Conservation (phyloP, 176 grass and related monocot genomes). For the Lolium rigidum region DNA sequence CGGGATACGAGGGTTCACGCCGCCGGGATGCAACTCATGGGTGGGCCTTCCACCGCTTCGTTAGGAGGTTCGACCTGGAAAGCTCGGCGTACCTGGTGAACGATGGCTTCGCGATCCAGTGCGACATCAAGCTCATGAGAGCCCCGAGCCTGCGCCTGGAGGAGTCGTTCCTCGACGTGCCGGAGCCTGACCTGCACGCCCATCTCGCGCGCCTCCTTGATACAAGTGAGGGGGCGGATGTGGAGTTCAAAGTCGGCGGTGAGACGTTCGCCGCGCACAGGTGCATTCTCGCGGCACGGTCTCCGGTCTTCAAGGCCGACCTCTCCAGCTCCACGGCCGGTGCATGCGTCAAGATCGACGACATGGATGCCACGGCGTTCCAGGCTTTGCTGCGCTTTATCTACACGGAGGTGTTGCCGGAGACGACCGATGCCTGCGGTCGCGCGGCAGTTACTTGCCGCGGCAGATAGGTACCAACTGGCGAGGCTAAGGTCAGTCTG, state of each 20-base stretch:
- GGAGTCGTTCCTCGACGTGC: not conserved
- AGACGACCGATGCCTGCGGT: constrained; percentile 16
- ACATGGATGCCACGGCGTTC: constrained; percentile 30
- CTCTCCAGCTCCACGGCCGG: constrained; percentile 10
- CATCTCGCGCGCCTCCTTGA: constrained; percentile 30
- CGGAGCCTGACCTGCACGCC: not conserved
- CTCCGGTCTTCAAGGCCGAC: constrained; percentile 45
- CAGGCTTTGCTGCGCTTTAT: constrained; percentile 47
- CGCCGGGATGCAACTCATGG: not conserved
- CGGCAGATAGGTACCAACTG: constrained; percentile 41
- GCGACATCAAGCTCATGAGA: not conserved
- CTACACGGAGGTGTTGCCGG: constrained; percentile 35
- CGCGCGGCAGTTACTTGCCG: constrained; percentile 24
- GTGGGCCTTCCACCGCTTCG: not conserved
- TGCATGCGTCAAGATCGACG: constrained; percentile 14
- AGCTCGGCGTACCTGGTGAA: not conserved
- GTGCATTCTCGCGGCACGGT: constrained; percentile 40
- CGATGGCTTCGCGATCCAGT: constrained; percentile 14
- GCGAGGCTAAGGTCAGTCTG: constrained; percentile 42
- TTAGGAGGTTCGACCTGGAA: not conserved
- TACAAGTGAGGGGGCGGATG: constrained; percentile 18
- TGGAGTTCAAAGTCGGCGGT: constrained; percentile 18
- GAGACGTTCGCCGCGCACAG: constrained; percentile 42
- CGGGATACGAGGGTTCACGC: not conserved
- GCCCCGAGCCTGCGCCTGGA: not conserved